Evolutionary conservation across 345 rosid species (phyloP), one percentile per base, ranked within the genome.

Genomic region (Eucalyptus tenuipes): DNA sequence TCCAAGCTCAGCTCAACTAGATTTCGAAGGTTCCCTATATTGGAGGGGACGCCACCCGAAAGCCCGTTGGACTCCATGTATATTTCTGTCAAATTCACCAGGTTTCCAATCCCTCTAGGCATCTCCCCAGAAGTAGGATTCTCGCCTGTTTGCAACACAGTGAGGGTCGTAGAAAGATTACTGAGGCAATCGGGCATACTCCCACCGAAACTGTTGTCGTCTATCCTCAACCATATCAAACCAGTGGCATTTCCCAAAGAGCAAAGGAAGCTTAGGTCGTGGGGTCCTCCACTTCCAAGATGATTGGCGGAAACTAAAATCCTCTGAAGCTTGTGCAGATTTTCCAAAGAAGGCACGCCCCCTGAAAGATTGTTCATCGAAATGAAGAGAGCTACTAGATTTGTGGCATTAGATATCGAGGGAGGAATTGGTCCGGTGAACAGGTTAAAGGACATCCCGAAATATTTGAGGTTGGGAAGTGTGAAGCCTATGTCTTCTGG

Each of bases 361-460:
- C 55, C 24, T 17, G 55, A 52, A 52, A 52, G 55, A 52, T 52
- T 52, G 55, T 52, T n/a, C n/a, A n/a, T n/a, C n/a, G n/a, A n/a
- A n/a, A n/a, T n/a, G n/a, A n/a, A n/a, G n/a, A n/a, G n/a, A n/a
- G n/a, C n/a, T 7, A 17, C 55, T 7, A 52, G 9, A 52, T 52
- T 52, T 0, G 55, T 52, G 55, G 55, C 24, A 52, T 52, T 52
- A 52, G 55, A 52, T 52, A 52, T 52, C 10, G 24, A 52, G 55
- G 55, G 55, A 52, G 55, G 55, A 52, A 52, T 17, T 0, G 0
- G 24, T 52, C 55, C 55, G 0, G 55, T 0, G 55, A 52, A 18
- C 4, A 17, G 55, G 55, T 52, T 52, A 0, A 0, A 0, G 55
- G 24, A 0, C 7, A 18, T 52, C 0, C 0, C 0, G 0, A 50